Base-by-base conservation (phyloP, 805 yeast genomes). In the Spathaspora sp. region DNA sequence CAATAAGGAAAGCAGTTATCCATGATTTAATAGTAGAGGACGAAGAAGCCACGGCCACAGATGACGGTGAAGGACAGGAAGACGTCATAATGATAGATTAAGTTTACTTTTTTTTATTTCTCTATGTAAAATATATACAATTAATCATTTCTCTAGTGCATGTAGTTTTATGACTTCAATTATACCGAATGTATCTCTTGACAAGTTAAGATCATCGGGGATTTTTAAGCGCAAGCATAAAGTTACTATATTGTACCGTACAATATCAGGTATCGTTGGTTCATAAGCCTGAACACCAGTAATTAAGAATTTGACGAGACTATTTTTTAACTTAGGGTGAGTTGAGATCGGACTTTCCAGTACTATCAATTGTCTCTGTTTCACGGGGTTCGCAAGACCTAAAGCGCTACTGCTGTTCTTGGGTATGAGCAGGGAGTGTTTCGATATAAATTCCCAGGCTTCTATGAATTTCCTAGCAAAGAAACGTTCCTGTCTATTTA, bases 391-490 rank as follows among this genome's bases (percentile, higher is more conserved):
- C 26, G 6, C 19, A 28, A 11, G 23, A 31, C 8, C 2, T 5
- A 19, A 19, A 9, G 32, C 3, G 11, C 14, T 17, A n/a, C n/a
- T 26, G 26, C 26, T 39, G 18, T 18, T 42, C 20, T n/a, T 35
- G 44, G 43, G 32, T 32, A 47, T 39, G 3, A 52, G 18, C 20
- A 17, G 35, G 3, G 55, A 50, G 47, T 54, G 35, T 14, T 35
- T 31, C n/a, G 35, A 49, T 18, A 48, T 39, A 39, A 49, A 52
- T n/a, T 61, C 64, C 80, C 83, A 81, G 45, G 82, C 58, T 4
- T 78, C 81, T 26, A 70, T 54, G 50, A 81, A 81, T 49, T 78
- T 71, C 23, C 71, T 64, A 5, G 76, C 62, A 54, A 82, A 63
- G 56, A 83, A 83, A 14, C 73, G 65, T 40, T 80, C 82, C 14